A percentile compares a stretch with the other conserved stretches of the same genome.
phyloP scores from a whole-genome alignment of 176 grass and related monocot species.

The Echinochloa phyllopogon region DNA sequence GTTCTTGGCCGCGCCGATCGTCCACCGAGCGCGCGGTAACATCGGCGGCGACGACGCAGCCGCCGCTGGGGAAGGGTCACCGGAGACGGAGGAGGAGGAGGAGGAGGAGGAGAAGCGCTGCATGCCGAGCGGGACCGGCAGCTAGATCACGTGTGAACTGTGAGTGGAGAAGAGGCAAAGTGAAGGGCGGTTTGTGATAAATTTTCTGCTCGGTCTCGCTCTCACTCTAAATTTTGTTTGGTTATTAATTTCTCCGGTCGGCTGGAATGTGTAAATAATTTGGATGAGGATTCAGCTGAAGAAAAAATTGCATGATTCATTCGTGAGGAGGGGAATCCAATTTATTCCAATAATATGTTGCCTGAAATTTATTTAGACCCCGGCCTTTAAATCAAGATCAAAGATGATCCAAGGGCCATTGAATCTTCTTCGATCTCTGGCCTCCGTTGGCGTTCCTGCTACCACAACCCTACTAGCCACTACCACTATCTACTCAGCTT shows the following conservation, averaged over 20 bases:
- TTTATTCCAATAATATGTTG: neutral
- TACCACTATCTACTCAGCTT: no score
- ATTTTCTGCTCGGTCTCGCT: neutral
- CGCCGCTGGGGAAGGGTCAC: neutral
- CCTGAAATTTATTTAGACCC: no score
- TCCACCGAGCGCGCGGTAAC: neutral
- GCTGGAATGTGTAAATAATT: conserved; percentile 24
- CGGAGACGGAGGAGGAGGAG: conserved; percentile 19
- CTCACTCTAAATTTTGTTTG: neutral
- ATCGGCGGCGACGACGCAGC: neutral
- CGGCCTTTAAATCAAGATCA: no score
- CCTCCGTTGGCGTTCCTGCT: no score
- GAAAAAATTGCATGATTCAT: neutral
- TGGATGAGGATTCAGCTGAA: neutral
- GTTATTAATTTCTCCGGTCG: neutral
- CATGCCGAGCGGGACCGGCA: neutral
- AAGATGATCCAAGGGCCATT: no score
- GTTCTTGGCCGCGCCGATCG: conserved; percentile 60
- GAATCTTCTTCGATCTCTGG: no score
- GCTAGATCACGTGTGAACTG: neutral
- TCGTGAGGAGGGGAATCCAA: neutral
- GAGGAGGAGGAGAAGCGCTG: neutral
- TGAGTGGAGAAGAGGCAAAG: neutral
- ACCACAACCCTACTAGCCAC: no score
- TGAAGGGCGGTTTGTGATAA: neutral